Evolutionary conservation across 192 early-diverging fungal genomes (phyloP), one percentile per base, ranked within the genome.

Genomic region (Entrophospora sp.): DNA sequence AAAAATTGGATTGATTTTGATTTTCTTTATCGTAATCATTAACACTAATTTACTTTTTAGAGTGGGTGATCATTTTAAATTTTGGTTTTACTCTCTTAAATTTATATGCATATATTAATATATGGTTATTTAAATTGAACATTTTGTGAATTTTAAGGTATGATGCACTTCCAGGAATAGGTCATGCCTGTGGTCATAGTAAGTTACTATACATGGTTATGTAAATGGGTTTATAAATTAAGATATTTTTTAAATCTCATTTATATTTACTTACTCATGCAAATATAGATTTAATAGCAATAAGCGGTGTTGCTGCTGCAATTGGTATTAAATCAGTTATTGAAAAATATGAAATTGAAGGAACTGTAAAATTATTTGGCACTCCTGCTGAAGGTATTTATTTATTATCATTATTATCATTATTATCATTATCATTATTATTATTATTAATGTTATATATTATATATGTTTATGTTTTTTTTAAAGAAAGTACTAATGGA

Each of bases 371-470:
- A 51, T 59, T 93, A 51, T 85, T 85, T 69, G 91, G 90, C 24
- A 89, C 88, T 10, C 90, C 91, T 8, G 89, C 85, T 8, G 88
- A 92, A 73, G 80, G 78, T 69, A n/a, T n/a, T n/a, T n/a, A n/a
- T n/a, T n/a, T 16, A 14, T 42, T 52, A 13, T 8, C 8, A 18
- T 25, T 46, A 22, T 46, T 18, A 22, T 46, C 18, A 18, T 46
- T 20, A 22, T 46, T 57, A 7, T n/a, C 18, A 5, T 51, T 24
- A 25, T 16, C 4, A 12, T 20, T 32, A 2, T 16, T 13, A 31
- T 64, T 20, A 55, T 55, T n/a, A 5, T 32, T 6, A 10, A 32
- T 42, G 14, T 31, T 8, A 30, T 45, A n/a, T n/a, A n/a, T n/a
- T n/a, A n/a, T n/a, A n/a, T n/a, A n/a, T n/a, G n/a, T n/a, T 20